These are phyloP conservation scores for Pseudomassariella vexata DNA, from an alignment of 2,329 filamentous ascomycete species.

Conservation along the genomic window DNA sequence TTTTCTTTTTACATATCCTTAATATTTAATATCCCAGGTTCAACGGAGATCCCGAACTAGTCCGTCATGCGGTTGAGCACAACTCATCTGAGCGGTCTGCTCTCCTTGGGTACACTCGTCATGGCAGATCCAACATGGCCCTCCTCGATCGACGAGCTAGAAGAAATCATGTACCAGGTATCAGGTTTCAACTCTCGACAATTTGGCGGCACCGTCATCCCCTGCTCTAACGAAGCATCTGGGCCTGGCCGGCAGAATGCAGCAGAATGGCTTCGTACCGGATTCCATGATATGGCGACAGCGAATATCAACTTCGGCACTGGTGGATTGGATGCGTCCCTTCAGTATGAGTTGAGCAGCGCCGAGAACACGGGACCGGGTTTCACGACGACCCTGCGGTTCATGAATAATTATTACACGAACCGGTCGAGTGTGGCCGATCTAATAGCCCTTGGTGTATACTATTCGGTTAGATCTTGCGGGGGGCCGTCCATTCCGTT, in stretches of 20 bases:
- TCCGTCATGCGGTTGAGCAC: constrained; percentile 22
- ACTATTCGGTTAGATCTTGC: constrained; percentile 52
- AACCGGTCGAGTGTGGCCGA: constrained; percentile 48
- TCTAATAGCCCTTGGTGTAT: constrained; percentile 52
- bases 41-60: too few species aligned
- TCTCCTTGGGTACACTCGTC: constrained; percentile 28
- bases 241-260: constrained; percentile 51
- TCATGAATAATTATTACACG: constrained; percentile 48
- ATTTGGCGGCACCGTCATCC: constrained; percentile 51
- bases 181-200: constrained; percentile 47
- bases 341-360: constrained; percentile 51
- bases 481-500: constrained; percentile 51
- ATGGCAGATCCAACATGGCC: constrained; percentile 55
- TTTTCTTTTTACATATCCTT: too few species aligned
- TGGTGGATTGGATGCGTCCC: constrained; percentile 54
- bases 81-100: constrained; percentile 25
- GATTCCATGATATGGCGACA: constrained; percentile 58
- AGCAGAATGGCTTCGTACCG: constrained; percentile 56
- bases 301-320: constrained; percentile 38
- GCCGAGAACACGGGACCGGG: constrained; percentile 53
- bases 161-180: constrained; percentile 58
- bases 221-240: constrained; percentile 47
- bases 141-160: constrained; percentile 51
- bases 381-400: constrained; percentile 46
- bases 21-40: too few species aligned